Base-by-base conservation (phyloP, 1,284 basidiomycete species). In the Coriolopsis trogii region DNA sequence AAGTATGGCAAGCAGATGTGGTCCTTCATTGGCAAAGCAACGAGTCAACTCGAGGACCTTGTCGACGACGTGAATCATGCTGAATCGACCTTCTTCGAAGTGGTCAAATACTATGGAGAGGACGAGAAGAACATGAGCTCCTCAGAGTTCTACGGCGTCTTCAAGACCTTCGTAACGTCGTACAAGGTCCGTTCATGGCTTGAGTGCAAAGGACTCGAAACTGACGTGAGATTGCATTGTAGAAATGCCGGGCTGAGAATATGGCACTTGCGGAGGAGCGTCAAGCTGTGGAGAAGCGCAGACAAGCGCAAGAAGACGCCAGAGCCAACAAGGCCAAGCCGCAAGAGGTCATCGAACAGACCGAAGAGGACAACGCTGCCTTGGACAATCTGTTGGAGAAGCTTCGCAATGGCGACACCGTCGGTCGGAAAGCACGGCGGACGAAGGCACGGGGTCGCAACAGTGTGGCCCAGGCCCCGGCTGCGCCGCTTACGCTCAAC, bases 161-260 rank as follows among this genome's bases (percentile, higher is more conserved):
- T 97, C 81, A 93, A 95, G 73, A 95, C 91, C 2, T 97, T 97
- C 63, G 82, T 94, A 21, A 94, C 89, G 0, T 95, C 93, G 1
- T 97, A 95, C 71, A 89, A 82, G 80, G 93, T 92, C 58, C 55
- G 78, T 65, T 23, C 23, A 3, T 40, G 24, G 8, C 31, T 25
- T 54, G 16, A 28, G n/a, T 9, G 40, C 36, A 43, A 49, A 8
- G 7, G 25, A 23, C 25, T 56, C 16, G 39, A 47, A 58, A 38
- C 31, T 48, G 9, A 61, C 44, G n/a, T 56, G 30, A 43, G 40
- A 13, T 23, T 26, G 23, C 4, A 25, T 12, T 29, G 7, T 60
- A 95, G 91, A 93, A 93, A 89, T 95, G 91, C 68, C 87, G 89
- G 67, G 60, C 69, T 16, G 90, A 94, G 41, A 95, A 95, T 65